A percentile compares a stretch with the other conserved stretches of the same genome.
phyloP scores from a whole-genome alignment of 345 rosid species.

The Eucalyptus marginata region DNA sequence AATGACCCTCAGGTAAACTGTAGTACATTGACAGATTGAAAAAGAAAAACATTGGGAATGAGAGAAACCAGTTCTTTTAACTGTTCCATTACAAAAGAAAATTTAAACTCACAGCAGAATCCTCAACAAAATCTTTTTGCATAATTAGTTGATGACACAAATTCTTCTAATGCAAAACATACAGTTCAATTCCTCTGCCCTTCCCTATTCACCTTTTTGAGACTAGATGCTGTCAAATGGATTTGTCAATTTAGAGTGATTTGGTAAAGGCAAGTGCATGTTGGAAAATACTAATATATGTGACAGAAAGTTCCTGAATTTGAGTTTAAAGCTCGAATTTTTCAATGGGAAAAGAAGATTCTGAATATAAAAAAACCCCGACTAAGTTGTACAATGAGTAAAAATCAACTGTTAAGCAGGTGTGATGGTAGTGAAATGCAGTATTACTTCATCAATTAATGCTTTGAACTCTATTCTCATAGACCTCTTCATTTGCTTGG shows the following conservation, averaged over 20 bases:
- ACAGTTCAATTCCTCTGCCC: neutral
- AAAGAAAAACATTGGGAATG: neutral
- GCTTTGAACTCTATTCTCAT: neutral
- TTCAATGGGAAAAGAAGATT: neutral
- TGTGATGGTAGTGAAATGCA: neutral
- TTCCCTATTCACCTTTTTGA: neutral
- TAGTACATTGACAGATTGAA: neutral
- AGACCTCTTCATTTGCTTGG: neutral
- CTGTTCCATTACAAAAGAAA: neutral
- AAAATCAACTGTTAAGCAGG: neutral
- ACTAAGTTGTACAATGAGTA: neutral
- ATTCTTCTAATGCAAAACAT: neutral
- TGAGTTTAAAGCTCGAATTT: neutral
- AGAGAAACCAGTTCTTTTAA: neutral
- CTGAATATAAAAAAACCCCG: neutral
- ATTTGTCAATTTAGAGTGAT: neutral
- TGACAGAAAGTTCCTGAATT: neutral
- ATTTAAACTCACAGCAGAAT: neutral
- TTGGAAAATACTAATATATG: neutral
- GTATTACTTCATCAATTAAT: neutral
- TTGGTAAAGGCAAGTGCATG: neutral
- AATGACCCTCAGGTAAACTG: neutral
- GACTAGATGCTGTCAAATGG: neutral
- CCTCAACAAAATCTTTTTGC: neutral
- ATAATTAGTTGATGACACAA: neutral